phyloP scores from a whole-genome alignment of 2,329 filamentous ascomycete species.

The Clonostachys chloroleuca region DNA sequence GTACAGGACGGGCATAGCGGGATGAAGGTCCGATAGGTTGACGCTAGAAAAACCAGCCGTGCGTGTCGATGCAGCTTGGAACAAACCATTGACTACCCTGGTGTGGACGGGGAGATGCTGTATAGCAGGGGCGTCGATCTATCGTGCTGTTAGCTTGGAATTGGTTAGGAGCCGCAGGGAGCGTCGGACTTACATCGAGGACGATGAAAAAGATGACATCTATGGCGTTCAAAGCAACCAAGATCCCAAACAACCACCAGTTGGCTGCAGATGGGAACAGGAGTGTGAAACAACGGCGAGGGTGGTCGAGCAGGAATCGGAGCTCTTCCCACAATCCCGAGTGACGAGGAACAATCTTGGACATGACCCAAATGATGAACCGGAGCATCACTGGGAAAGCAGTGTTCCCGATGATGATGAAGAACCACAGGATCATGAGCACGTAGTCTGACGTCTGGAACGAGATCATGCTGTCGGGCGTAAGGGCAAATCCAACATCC shows the following conservation, averaged over 20 bases:
- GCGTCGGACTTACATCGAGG: conserved; percentile 64
- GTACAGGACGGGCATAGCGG: conserved; percentile 89
- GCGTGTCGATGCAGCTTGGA: conserved; percentile 84
- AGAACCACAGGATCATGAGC: conserved; percentile 73
- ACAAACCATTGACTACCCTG: conserved; percentile 79
- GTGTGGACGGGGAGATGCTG: conserved; percentile 65
- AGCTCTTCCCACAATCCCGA: conserved; percentile 85
- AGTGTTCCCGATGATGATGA: conserved; percentile 93
- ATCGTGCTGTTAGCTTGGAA: background rate
- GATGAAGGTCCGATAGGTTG: conserved; percentile 73
- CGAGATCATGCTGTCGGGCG: conserved; percentile 88
- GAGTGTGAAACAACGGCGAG: conserved; percentile 91
- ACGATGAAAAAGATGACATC: conserved; percentile 91
- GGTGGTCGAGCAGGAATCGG: conserved; percentile 87
- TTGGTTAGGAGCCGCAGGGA: background rate
- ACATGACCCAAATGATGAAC: conserved; percentile 82
- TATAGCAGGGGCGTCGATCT: conserved; percentile 71
- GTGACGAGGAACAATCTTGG: conserved; percentile 58
- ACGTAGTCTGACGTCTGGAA: conserved; percentile 76
- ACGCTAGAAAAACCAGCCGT: conserved; percentile 88
- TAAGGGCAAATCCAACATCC: conserved; percentile 90
- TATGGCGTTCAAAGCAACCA: conserved; percentile 75
- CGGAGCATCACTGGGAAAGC: conserved; percentile 93
- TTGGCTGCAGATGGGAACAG: conserved; percentile 86
- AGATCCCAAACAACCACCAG: conserved; percentile 91